These are phyloP conservation scores for Sporisorium graminicola DNA, from an alignment of 1,284 basidiomycete species.

Conservation along the genomic window DNA sequence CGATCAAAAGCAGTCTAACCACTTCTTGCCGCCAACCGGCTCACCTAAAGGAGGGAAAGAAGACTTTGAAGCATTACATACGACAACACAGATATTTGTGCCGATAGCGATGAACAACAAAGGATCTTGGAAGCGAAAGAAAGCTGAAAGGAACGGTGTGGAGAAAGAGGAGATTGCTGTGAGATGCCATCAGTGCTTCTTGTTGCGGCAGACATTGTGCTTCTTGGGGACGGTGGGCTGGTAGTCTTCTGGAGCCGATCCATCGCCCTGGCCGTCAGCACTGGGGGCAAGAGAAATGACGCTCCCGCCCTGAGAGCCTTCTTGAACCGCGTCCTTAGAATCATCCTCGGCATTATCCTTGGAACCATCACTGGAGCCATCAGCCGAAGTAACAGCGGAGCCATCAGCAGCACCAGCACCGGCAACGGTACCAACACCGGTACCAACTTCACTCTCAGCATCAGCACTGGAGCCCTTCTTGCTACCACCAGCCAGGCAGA, in stretches of 20 bases:
- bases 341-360: not conserved
- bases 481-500: slow-evolving; percentile 28
- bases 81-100: not conserved
- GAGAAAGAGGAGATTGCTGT: not conserved
- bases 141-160: not conserved
- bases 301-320: not conserved
- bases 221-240: not conserved
- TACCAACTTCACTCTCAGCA: not conserved
- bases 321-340: not conserved
- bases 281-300: not conserved
- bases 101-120: not conserved
- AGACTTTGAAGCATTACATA: not conserved
- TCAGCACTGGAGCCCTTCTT: slow-evolving; percentile 3
- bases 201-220: not conserved
- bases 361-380: not conserved
- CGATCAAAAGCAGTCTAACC: no score
- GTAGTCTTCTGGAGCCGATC: not conserved
- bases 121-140: not conserved
- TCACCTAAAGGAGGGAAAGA: not conserved
- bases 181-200: not conserved
- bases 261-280: not conserved
- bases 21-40: no score
- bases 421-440: not conserved
- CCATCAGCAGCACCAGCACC: not conserved
- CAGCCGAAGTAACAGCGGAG: not conserved